Percentiles rank a stretch among this genome's conserved stretches.
phyloP scores from a whole-genome alignment of 2,329 filamentous ascomycete genomes.

The Diaporthe batatas region DNA sequence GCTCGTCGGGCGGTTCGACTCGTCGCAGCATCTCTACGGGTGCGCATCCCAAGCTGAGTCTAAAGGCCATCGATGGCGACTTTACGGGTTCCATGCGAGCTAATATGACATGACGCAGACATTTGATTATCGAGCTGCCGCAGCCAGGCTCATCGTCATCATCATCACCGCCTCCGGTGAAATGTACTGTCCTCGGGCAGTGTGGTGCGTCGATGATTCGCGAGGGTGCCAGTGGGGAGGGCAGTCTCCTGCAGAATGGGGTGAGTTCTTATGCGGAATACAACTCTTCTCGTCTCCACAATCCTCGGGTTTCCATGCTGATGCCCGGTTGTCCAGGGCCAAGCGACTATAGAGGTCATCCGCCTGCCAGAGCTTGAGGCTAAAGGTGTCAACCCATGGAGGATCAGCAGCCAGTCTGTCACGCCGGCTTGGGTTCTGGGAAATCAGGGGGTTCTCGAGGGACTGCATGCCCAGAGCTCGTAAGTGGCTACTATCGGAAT shows the following conservation, averaged over 20 bases:
- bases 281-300: neutral
- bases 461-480: neutral
- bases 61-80: neutral
- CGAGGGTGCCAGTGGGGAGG: constrained; percentile 41
- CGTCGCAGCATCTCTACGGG: constrained; percentile 47
- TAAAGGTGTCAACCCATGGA: constrained; percentile 50
- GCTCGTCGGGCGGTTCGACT: constrained; percentile 44
- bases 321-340: constrained; percentile 43
- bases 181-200: constrained; percentile 45
- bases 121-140: constrained; percentile 46
- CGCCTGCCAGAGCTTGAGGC: constrained; percentile 47
- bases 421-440: constrained; percentile 47
- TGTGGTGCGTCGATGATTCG: constrained; percentile 46
- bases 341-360: constrained; percentile 47
- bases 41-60: constrained; percentile 25
- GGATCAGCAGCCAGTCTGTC: constrained; percentile 47
- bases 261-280: constrained; percentile 41
- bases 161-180: constrained; percentile 42
- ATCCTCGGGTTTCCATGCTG: neutral
- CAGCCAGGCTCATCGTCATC: constrained; percentile 42
- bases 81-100: neutral
- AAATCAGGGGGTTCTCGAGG: constrained; percentile 43
- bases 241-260: constrained; percentile 49
- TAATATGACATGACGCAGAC: constrained; percentile 35
- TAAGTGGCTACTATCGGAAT: neutral